phyloP scores from a whole-genome alignment of 345 rosid species.

The Lepidium didymum region DNA sequence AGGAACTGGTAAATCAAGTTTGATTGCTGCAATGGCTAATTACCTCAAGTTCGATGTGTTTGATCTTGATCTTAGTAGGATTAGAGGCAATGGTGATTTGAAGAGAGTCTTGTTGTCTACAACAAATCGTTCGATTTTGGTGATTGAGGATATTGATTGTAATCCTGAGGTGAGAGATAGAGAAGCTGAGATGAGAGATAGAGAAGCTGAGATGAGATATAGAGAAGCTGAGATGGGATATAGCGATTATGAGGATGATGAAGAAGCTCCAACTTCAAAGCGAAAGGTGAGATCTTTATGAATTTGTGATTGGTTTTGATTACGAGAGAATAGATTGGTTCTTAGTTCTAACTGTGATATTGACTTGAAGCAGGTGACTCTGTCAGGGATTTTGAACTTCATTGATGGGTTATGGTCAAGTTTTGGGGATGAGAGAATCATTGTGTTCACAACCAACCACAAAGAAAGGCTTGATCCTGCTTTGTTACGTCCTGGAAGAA shows the following conservation, averaged over 20 bases:
- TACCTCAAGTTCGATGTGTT: slow-evolving; percentile 47
- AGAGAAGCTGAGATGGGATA: too few relatives aligned
- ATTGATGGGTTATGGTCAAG: slow-evolving; percentile 37
- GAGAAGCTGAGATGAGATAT: too few relatives aligned
- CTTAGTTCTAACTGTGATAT: not conserved
- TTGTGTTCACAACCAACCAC: slow-evolving; percentile 32
- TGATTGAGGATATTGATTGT: slow-evolving; percentile 60
- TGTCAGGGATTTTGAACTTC: slow-evolving; percentile 30
- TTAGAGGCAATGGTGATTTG: slow-evolving; percentile 32
- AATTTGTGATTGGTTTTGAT: not conserved
- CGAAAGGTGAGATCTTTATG: slow-evolving; percentile 2
- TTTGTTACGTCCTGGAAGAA: slow-evolving; percentile 32
- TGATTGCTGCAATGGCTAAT: slow-evolving; percentile 62
- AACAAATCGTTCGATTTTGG: slow-evolving; percentile 42
- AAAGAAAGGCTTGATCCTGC: slow-evolving; percentile 32
- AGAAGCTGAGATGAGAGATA: slow-evolving; percentile 16
- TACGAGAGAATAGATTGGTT: not conserved
- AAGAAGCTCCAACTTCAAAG: not conserved
- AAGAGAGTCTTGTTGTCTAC: slow-evolving; percentile 40
- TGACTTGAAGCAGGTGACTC: slow-evolving; percentile 16
- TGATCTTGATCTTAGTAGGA: slow-evolving; percentile 42
- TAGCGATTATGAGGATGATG: not conserved
- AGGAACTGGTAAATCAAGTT: slow-evolving; percentile 54
- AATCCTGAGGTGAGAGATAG: slow-evolving; percentile 21
- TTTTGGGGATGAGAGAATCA: slow-evolving; percentile 32